phyloP scores from a whole-genome alignment of 768 basidiomycete genomes.

The Pisolithus marmoratus region DNA sequence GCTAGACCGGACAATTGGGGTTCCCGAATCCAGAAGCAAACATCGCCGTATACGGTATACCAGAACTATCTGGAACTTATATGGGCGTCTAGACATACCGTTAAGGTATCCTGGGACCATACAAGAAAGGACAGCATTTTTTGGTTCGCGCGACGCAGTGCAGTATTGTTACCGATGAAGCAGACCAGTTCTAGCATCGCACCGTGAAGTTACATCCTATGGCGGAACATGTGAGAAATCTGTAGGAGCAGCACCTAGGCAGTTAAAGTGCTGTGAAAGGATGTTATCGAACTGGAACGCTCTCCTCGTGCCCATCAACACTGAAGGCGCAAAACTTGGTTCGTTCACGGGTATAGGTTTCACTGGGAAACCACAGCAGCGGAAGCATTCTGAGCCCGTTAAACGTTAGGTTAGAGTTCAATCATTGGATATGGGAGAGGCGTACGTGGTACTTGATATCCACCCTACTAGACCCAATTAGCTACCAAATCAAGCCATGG shows the following conservation, averaged over 20 bases:
- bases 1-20: not conserved
- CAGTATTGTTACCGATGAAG: not conserved
- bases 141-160: not conserved
- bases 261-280: not conserved
- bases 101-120: not conserved
- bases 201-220: not conserved
- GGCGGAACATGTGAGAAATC: not conserved
- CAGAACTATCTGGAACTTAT: not conserved
- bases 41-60: not conserved
- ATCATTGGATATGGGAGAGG: not conserved
- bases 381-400: no score
- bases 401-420: constrained; percentile 1
- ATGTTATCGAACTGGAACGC: not conserved
- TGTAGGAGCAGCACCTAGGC: not conserved
- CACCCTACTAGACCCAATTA: not conserved
- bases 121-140: not conserved
- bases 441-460: not conserved
- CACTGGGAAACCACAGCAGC: no score
- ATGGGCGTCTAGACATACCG: not conserved
- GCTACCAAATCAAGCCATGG: not conserved
- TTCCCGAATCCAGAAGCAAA: not conserved
- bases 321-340: not conserved
- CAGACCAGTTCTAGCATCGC: not conserved
- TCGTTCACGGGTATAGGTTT: not conserved
- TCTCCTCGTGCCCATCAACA: not conserved